Evolutionary conservation across 768 basidiomycete species (phyloP).

Genomic region (Russula lepida): DNA sequence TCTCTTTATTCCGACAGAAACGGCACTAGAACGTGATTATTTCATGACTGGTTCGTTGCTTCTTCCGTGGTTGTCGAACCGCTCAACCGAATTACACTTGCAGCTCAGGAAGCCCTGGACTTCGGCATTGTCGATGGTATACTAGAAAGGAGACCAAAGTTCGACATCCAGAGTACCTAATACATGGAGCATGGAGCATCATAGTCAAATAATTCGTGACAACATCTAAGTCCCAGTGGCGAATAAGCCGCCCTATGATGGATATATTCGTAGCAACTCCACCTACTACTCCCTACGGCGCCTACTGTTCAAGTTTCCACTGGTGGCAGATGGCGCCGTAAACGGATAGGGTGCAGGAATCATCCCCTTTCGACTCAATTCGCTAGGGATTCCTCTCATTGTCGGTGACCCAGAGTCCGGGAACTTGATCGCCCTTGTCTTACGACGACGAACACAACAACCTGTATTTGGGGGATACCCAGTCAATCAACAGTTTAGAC

Average conservation of each 20-base stretch:
- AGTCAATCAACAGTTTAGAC: neutral
- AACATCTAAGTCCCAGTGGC: neutral
- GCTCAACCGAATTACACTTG: slow-evolving; percentile 20
- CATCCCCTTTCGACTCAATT: neutral
- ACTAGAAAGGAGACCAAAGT: slow-evolving; percentile 63
- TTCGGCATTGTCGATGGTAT: slow-evolving; percentile 95
- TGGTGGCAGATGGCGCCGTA: neutral
- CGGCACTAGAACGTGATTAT: slow-evolving; percentile 87
- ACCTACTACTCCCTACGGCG: neutral
- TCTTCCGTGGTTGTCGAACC: slow-evolving; percentile 19
- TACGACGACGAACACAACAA: neutral
- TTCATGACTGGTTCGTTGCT: slow-evolving; percentile 73
- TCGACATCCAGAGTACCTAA: slow-evolving; percentile 29
- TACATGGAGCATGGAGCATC: neutral
- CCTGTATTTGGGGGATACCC: neutral
- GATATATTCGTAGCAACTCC: neutral
- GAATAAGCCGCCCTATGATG: neutral
- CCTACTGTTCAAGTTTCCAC: neutral
- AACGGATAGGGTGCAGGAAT: neutral
- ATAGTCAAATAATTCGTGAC: neutral
- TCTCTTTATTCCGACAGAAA: slow-evolving; percentile 42
- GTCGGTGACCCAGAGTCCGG: neutral
- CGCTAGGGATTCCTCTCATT: neutral
- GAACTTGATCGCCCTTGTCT: neutral
- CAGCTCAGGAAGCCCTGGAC: slow-evolving; percentile 78